Evolutionary conservation across 345 rosid species (phyloP), one percentile per base, ranked within the genome.

Genomic region (Gynandropsis gynandra): DNA sequence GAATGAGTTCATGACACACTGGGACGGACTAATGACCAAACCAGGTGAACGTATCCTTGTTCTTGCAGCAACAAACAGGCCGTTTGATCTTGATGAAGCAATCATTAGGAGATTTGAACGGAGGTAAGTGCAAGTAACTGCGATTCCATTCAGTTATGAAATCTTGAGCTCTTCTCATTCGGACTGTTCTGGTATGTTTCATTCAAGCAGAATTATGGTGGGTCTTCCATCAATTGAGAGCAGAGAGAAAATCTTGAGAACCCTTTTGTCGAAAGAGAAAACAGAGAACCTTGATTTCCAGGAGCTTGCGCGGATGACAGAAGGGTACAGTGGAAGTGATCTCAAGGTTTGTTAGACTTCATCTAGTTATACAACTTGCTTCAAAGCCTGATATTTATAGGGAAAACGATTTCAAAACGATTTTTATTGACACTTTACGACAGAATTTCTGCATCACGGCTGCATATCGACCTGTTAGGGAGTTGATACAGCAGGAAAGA

Each of bases 41-140:
- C 20, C 86, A 0, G 92, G 89, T 10, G 95, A 88, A 55, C 67
- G 83, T 42, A 85, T 93, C 68, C 86, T 93, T 5, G 97, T 93
- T 69, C 99, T 93, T 67, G 99, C 97, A 44, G 99, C 99, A 3
- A 93, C 99, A 42, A 93, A 93, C 65, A 80, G 99, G 72, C 99
- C 99, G 12, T 93, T 88, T 59, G 99, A 93, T 74, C 99, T 93
- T 41, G 97, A 93, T 67, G 99, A 93, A 72, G 99, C 99, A 50
- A 88, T 93, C 68, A 92, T 88, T 52, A 88, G 99, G 83, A 83
- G 94, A 38, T 92, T 92, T 58, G 99, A 92, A 65, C 63, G 95
- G 65, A 92, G 98, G 97, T 85, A 63, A 11, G 37, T 15, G n/a
- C n/a, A n/a, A n/a, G n/a, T n/a, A n/a, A n/a, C n/a, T n/a, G n/a